Evolutionary conservation across 768 basidiomycete species (phyloP).

Genomic region (Phaeotremella fagi): DNA sequence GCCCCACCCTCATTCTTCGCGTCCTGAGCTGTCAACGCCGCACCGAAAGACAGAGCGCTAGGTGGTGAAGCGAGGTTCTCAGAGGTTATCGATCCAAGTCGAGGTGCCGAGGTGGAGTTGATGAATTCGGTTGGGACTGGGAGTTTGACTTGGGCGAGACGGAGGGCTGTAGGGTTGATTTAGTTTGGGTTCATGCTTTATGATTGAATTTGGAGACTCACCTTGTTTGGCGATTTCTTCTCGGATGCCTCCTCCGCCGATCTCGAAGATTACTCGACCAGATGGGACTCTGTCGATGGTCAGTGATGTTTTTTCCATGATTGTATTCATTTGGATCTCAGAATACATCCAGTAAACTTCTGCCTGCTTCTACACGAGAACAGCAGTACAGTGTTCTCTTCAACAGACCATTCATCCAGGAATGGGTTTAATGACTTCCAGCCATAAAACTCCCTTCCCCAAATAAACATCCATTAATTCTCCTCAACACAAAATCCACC

Average conservation of each 20-base stretch:
- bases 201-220: conserved; percentile 46
- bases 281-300: conserved; percentile 64
- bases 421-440: too few species aligned
- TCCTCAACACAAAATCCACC: not conserved
- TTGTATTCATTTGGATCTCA: too few species aligned
- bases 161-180: conserved; percentile 60
- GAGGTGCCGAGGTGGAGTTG: conserved; percentile 61
- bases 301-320: too few species aligned
- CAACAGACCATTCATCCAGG: too few species aligned
- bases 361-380: too few species aligned
- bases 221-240: conserved; percentile 91
- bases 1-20: conserved; percentile 27
- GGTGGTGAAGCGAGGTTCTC: conserved; percentile 16
- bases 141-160: conserved; percentile 79
- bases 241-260: conserved; percentile 81
- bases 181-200: not conserved
- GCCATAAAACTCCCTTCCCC: too few species aligned
- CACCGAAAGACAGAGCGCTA: conserved; percentile 22
- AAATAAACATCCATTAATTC: too few species aligned
- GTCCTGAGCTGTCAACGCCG: conserved; percentile 21
- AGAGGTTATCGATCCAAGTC: conserved; percentile 47
- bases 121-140: conserved; percentile 88
- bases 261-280: conserved; percentile 88
- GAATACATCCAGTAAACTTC: too few species aligned
- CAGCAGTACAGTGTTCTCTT: too few species aligned